These are phyloP conservation scores for Brachypodium distachyon DNA, from an alignment of 202 grass and related monocot species.

Conservation along the genomic window DNA sequence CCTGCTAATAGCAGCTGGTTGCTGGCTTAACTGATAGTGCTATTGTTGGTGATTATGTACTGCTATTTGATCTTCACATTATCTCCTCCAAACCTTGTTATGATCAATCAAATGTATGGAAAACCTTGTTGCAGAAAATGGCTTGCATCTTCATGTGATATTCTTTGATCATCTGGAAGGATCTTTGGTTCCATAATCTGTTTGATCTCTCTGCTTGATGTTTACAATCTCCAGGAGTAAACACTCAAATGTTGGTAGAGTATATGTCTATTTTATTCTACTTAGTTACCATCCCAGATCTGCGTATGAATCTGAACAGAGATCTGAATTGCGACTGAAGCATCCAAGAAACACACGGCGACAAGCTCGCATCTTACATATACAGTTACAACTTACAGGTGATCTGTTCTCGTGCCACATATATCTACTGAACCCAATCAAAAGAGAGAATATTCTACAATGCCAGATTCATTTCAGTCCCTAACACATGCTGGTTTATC, in stretches of 20 bases:
- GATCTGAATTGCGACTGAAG: background rate
- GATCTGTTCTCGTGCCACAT: constrained; percentile 1
- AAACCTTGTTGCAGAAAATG: background rate
- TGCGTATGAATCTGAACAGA: background rate
- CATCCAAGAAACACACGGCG: background rate
- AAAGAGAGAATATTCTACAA: background rate
- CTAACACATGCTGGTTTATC: background rate
- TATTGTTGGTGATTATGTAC: too few species aligned
- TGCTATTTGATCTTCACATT: background rate
- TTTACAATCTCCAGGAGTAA: background rate
- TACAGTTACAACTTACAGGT: constrained; percentile 21
- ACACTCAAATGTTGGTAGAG: too few species aligned
- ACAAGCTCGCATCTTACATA: constrained; percentile 2
- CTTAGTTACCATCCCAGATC: background rate
- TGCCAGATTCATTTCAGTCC: background rate
- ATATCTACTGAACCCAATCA: constrained; percentile 22
- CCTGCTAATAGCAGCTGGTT: background rate
- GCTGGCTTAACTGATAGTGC: too few species aligned
- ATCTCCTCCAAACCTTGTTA: background rate
- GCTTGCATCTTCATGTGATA: background rate
- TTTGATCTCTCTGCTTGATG: background rate
- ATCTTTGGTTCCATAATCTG: background rate
- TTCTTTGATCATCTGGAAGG: background rate
- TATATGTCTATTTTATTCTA: background rate
- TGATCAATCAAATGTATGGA: background rate